Base-by-base conservation (phyloP, 2,329 filamentous ascomycete species). In the Beauveria medogensis region DNA sequence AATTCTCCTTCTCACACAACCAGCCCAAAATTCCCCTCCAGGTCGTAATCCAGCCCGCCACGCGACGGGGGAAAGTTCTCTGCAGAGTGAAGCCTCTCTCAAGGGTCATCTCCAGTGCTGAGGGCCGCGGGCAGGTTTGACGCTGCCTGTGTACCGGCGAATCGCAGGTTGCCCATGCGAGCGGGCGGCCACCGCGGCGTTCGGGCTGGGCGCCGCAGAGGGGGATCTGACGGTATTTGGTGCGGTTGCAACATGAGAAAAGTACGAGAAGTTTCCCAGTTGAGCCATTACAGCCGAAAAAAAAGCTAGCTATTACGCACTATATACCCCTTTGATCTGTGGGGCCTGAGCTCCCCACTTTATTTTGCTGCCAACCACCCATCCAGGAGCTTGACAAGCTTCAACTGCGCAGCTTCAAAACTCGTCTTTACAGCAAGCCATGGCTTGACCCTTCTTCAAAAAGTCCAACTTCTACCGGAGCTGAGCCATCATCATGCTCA, bases 71-170 rank as follows among this genome's bases (percentile, higher is more conserved):
- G 82, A 84, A 80, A 85, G 78, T 73, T 73, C 84, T 87, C 82
- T 88, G 85, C 84, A 85, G 83, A 86, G 85, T 88, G 82, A 87
- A 75, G 62, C 85, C 85, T 86, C 84, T 81, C 85, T 88, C 79
- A 84, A 87, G 84, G 69, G 72, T 88, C 69, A 77, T 83, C 82
- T 83, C 82, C 85, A 86, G 82, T 84, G 82, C 85, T 86, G 82
- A 87, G 75, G 83, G 79, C 75, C 75, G 73, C 77, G 71, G 74
- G 73, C 72, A 76, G 70, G 18, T 74, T 74, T 56, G 14, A 52
- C 24, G 20, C 40, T 37, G 34, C 55, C 52, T 55, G 51, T 62
- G 50, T 56, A 60, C 79, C 84, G 79, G 77, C 74, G 18, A 37
- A 80, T 87, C 85, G 82, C 80, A 78, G 81, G 85, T 80, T 88